These are phyloP conservation scores for Sonneratia caseolaris DNA, from an alignment of 345 rosid genomes.

Conservation along the genomic window DNA sequence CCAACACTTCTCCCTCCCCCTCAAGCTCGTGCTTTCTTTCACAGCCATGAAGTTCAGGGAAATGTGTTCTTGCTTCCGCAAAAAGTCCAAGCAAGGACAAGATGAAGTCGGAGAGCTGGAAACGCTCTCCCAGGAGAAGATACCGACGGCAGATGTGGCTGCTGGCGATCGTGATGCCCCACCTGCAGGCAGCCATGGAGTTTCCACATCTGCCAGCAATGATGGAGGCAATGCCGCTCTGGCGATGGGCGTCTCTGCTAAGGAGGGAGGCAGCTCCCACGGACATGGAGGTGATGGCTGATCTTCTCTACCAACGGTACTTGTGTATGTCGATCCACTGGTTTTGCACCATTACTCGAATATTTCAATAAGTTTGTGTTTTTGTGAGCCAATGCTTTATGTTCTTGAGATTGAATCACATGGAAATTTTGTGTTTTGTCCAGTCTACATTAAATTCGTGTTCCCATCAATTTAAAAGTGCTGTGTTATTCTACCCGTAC, in stretches of 20 bases:
- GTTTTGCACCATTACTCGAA: background rate
- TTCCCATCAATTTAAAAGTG: background rate
- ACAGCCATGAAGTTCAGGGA: background rate
- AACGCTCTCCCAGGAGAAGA: background rate
- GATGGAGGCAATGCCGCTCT: background rate
- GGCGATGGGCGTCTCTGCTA: background rate
- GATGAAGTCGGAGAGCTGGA: background rate
- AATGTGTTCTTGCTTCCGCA: slow-evolving; percentile 6
- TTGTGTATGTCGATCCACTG: too few species aligned
- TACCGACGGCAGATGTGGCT: background rate
- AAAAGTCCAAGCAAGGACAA: background rate
- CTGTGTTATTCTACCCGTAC: background rate
- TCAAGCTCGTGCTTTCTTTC: too few species aligned
- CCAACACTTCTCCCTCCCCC: too few species aligned
- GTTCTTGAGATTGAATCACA: background rate
- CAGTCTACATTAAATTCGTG: too few species aligned
- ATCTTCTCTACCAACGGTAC: too few species aligned
- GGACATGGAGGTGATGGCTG: background rate
- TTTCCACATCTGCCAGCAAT: background rate
- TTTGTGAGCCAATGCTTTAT: background rate
- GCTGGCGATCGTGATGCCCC: background rate
- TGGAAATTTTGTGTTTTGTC: background rate
- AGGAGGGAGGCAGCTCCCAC: background rate
- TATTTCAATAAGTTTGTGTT: background rate
- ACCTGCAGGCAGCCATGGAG: background rate